phyloP scores from a whole-genome alignment of 2,329 filamentous ascomycete genomes.

The Nigrospora sphaerica region DNA sequence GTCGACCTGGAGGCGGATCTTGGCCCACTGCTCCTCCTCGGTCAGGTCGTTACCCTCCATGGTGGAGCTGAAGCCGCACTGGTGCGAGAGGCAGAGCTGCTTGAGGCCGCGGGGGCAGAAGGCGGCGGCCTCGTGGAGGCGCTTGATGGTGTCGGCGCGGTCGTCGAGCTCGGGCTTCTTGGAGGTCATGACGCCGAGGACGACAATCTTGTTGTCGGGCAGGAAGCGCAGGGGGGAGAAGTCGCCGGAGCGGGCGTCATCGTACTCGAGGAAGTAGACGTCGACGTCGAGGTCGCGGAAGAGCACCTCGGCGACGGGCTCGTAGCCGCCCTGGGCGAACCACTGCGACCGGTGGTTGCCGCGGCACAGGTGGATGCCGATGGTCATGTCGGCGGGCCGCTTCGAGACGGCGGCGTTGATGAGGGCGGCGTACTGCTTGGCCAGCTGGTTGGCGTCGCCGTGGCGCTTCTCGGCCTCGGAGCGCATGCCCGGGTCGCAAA shows the following conservation, averaged over 20 bases:
- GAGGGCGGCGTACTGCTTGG: conserved; percentile 43
- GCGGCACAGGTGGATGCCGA: conserved; percentile 50
- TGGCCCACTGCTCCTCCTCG: conserved; percentile 52
- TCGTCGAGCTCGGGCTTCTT: conserved; percentile 52
- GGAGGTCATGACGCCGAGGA: conserved; percentile 46
- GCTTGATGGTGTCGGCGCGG: conserved; percentile 27
- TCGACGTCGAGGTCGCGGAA: conserved; percentile 50
- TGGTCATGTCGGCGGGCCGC: conserved; percentile 44
- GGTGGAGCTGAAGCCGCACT: conserved; percentile 51
- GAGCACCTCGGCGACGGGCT: conserved; percentile 49
- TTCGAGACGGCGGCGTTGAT: conserved; percentile 47
- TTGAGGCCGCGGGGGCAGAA: conserved; percentile 44
- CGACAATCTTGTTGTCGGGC: conserved; percentile 45
- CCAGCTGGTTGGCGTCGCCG: conserved; percentile 39
- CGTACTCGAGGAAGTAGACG: conserved; percentile 54
- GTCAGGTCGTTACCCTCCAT: conserved; percentile 48
- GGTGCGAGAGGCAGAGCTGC: conserved; percentile 49
- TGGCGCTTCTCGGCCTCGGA: conserved; percentile 43
- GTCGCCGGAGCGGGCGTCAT: conserved; percentile 48
- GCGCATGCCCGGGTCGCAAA: conserved; percentile 50
- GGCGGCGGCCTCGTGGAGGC: conserved; percentile 36
- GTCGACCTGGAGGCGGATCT: conserved; percentile 45
- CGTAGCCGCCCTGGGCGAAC: conserved; percentile 52
- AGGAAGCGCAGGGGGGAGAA: conserved; percentile 47
- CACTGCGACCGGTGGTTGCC: conserved; percentile 50